These are phyloP conservation scores for Eruca vesicaria DNA, from an alignment of 441 rosid species.

Conservation along the genomic window DNA sequence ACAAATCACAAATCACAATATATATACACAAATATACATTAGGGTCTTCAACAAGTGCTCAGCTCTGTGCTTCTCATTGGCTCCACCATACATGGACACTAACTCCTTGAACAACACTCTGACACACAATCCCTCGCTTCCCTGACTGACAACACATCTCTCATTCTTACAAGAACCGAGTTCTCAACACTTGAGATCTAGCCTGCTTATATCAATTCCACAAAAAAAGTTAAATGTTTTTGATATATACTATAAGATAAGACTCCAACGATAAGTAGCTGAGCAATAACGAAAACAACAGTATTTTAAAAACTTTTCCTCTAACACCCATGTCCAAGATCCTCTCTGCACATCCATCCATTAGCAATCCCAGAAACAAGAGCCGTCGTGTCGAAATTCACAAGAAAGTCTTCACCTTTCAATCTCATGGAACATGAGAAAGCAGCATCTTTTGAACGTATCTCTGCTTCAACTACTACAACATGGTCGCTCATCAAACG, in stretches of 20 bases:
- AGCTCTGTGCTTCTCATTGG: slow-evolving; percentile 72
- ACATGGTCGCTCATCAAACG: slow-evolving; percentile 26
- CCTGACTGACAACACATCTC: slow-evolving; percentile 41
- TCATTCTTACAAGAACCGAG: slow-evolving; percentile 58
- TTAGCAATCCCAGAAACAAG: slow-evolving; percentile 84
- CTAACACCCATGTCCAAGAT: slow-evolving; percentile 52
- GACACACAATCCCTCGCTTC: slow-evolving; percentile 72
- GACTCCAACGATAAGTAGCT: slow-evolving; percentile 41
- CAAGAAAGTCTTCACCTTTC: slow-evolving; percentile 11
- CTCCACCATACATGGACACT: slow-evolving; percentile 77
- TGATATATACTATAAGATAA: neutral
- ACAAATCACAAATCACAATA: slow-evolving; percentile 7
- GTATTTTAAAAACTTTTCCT: slow-evolving; percentile 64
- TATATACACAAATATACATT: too few relatives aligned
- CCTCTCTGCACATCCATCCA: slow-evolving; percentile 61
- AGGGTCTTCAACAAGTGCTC: slow-evolving; percentile 53
- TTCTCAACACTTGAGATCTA: slow-evolving; percentile 63
- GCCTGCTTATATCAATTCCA: slow-evolving; percentile 62
- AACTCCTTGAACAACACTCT: slow-evolving; percentile 73
- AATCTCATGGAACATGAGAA: slow-evolving; percentile 45
- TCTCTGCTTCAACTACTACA: slow-evolving; percentile 28
- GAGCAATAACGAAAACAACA: slow-evolving; percentile 74
- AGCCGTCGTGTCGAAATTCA: slow-evolving; percentile 77
- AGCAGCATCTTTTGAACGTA: too few relatives aligned
- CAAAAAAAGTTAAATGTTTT: neutral